These are phyloP conservation scores for Pestalotiopsis sp. DNA, from an alignment of 2,329 filamentous ascomycete species.

Conservation along the genomic window DNA sequence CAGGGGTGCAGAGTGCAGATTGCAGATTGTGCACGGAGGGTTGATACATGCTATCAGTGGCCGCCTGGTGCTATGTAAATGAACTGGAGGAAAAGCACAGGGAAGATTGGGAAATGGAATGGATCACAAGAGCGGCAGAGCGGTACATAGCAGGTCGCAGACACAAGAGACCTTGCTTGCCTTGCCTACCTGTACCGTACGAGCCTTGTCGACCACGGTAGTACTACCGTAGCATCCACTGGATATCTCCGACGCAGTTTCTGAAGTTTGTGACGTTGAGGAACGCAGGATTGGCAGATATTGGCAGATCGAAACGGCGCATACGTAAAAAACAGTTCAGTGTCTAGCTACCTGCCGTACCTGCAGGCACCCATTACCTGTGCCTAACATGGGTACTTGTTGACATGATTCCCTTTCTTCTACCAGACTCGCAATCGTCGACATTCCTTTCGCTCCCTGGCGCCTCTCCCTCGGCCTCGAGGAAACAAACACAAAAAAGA, in stretches of 20 bases:
- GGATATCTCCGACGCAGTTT: background rate
- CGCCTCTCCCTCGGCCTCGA: background rate
- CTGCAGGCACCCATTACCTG: background rate
- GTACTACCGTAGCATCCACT: background rate
- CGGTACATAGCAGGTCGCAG: background rate
- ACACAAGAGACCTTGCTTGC: background rate
- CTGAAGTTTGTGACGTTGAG: background rate
- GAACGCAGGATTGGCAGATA: background rate
- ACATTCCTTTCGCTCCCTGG: background rate
- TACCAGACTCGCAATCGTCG: background rate
- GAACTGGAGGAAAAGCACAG: background rate
- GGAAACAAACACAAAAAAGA: background rate
- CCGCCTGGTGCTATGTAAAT: background rate
- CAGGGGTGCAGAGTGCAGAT: slow-evolving; percentile 5
- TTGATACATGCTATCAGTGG: background rate
- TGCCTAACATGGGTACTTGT: background rate
- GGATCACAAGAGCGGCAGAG: background rate
- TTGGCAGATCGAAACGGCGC: background rate
- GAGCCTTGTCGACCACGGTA: background rate
- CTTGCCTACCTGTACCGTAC: background rate
- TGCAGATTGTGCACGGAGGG: background rate
- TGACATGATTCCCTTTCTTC: background rate
- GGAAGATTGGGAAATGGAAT: background rate
- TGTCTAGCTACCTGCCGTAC: background rate
- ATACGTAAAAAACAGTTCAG: background rate